Evolutionary conservation across 495 filamentous ascomycete genomes (phyloP), one percentile per base, ranked within the genome.

Genomic region (Patellaria atrata): DNA sequence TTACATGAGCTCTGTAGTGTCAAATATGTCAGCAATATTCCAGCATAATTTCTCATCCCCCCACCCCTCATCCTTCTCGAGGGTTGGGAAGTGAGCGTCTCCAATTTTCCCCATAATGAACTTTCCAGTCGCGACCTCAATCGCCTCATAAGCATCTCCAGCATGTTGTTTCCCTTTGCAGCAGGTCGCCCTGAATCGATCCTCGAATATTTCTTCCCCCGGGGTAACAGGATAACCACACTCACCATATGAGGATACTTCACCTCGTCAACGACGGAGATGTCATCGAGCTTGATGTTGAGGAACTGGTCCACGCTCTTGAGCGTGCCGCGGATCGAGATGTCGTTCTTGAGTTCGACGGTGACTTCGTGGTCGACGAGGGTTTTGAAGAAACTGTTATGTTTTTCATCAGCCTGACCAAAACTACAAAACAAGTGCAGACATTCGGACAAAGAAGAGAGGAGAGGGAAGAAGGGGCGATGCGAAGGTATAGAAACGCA

Each of bases 271-370:
- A 91, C 62, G 11, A 94, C 85, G 44, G 74, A 68, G 44, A 96
- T 85, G 53, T 94, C 80, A 53, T 97, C 87, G 23, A 96, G 72
- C 63, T 96, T 96, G 64, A 97, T 96, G 63, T 97, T 97, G 44
- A 97, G 75, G 60, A 85, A 97, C 57, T 96, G 91, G 58, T 97
- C 89, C 44, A 97, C 89, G 44, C 78, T 86, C 64, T 94, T 96
- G 42, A 97, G 71, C 14, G 75, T 86, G 40, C 89, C 89, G 40
- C 79, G 78, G 56, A 97, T 92, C 48, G 81, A 79, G 44, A 97
- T 87, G 60, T 97, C 89, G 59, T 97, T 97, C 64, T 97, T 97
- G 58, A 97, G 81, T 62, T 96, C 89, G 58, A 97, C 83, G 24
- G 84, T 96, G 35, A 82, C 73, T 63, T 87, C 77, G 55, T 94